phyloP scores from a whole-genome alignment of 1,284 basidiomycete species.

The Entoloma clypeatum region DNA sequence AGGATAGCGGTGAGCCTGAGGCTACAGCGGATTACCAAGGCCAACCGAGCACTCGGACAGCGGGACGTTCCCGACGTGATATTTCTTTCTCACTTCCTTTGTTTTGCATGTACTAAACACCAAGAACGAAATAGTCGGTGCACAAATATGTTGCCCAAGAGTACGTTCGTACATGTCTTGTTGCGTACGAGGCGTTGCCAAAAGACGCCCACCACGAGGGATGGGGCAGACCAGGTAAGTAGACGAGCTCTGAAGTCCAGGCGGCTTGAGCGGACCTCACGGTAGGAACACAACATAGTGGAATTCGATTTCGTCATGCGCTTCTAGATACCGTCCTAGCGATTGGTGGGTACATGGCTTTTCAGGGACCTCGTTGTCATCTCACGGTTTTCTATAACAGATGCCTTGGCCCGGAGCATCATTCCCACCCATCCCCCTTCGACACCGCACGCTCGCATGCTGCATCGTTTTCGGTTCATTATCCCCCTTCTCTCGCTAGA shows the following conservation, averaged over 20 bases:
- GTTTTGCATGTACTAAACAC: background rate
- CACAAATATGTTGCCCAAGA: slow-evolving; percentile 75
- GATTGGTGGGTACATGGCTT: slow-evolving; percentile 47
- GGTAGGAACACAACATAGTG: slow-evolving; percentile 56
- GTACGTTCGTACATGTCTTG: slow-evolving; percentile 72
- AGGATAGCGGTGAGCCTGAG: slow-evolving; percentile 58
- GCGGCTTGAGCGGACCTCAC: background rate
- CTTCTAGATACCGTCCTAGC: slow-evolving; percentile 63
- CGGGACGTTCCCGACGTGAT: slow-evolving; percentile 73
- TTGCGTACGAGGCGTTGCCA: slow-evolving; percentile 74
- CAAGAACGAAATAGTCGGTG: slow-evolving; percentile 49
- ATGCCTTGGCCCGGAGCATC: slow-evolving; percentile 59
- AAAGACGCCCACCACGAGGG: slow-evolving; percentile 70
- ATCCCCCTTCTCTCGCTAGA: slow-evolving; percentile 61
- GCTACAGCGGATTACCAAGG: slow-evolving; percentile 69
- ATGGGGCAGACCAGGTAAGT: slow-evolving; percentile 74
- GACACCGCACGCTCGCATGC: slow-evolving; percentile 66
- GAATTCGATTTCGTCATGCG: slow-evolving; percentile 57
- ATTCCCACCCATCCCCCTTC: slow-evolving; percentile 59
- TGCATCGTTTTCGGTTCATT: slow-evolving; percentile 70
- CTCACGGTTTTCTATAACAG: slow-evolving; percentile 33
- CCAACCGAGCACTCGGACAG: slow-evolving; percentile 55
- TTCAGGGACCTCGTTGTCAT: background rate
- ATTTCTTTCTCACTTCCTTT: slow-evolving; percentile 11
- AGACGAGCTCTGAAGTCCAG: slow-evolving; percentile 1